Base-by-base conservation (phyloP, 768 basidiomycete species). In the Podaxis sp. region DNA sequence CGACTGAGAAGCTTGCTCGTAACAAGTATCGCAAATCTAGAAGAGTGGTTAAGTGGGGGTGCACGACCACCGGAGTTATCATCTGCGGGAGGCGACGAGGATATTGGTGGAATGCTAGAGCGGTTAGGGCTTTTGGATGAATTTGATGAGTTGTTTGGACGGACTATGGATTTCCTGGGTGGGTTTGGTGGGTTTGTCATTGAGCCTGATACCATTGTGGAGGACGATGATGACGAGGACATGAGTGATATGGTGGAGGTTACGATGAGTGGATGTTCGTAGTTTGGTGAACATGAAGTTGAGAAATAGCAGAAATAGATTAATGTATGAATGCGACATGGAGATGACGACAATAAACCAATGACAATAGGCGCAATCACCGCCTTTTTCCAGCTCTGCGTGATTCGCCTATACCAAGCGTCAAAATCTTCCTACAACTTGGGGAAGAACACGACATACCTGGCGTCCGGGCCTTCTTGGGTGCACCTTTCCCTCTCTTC, bases 401-500 rank as follows among this genome's bases (percentile, higher is more conserved):
- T 28, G 61, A 47, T 2, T 61, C 59, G 21, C 52, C 59, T 61
- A 27, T 50, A 40, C 50, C 18, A 61, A 28, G 51, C 18, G 32
- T 57, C 35, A 57, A 35, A 40, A 47, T 23, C 27, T 27, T 27
- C 18, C 18, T 57, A 53, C 35, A 42, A 7, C 50, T 13, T 9
- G 5, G 27, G 38, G 21, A 18, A 60, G 32, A 32, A 28, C 63
- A 7, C 42, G 13, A 35, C 77, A 50, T 46, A 90, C 90, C 83
- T 72, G 82, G 78, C 23, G 76, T 75, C 72, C 86, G 91, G 1
- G 89, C 87, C 74, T 93, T 93, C 75, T 87, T 85, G 57, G 92
- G 92, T 21, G 87, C 82, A 48, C 90, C 91, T 74, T 93, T 93
- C 28, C 91, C 91, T 79, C 91, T 82, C 67, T 78, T 83, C 73